Percentiles rank a stretch among this genome's conserved stretches.
Conservation (phyloP, 2,329 filamentous ascomycete genomes). For the Beauveria scarabaeidicola region DNA sequence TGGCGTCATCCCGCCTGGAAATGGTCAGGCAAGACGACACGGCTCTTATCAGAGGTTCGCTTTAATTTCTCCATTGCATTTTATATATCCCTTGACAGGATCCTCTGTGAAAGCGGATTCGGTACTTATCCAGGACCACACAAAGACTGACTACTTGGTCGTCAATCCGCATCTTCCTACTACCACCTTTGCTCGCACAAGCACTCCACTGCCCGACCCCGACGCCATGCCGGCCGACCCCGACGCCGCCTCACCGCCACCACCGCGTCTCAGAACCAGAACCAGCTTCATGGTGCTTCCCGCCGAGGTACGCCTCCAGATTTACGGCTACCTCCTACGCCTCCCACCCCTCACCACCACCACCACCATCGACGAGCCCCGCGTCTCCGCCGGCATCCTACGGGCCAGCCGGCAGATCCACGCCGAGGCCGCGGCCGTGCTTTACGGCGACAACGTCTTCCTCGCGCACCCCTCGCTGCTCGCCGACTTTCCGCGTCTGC, state of each 20-base stretch:
- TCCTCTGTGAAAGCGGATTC: no score
- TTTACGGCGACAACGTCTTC: slow-evolving; percentile 37
- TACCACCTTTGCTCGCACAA: neutral
- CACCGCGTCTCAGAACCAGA: neutral
- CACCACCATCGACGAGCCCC: slow-evolving; percentile 10
- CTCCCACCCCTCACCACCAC: slow-evolving; percentile 18
- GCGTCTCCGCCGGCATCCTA: slow-evolving; percentile 25
- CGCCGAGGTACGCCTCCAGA: slow-evolving; percentile 37
- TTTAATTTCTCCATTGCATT: no score
- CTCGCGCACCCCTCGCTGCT: slow-evolving; percentile 33
- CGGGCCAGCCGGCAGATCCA: slow-evolving; percentile 32
- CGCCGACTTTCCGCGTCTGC: slow-evolving; percentile 32
- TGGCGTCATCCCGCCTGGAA: neutral
- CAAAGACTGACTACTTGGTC: no score
- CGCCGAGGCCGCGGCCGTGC: slow-evolving; percentile 30
- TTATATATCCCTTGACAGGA: no score
- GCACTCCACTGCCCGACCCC: neutral
- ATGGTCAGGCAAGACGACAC: neutral
- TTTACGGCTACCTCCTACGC: slow-evolving; percentile 35
- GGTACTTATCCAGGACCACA: no score
- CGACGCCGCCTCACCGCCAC: neutral
- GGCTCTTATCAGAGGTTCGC: no score
- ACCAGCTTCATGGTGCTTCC: slow-evolving; percentile 31
- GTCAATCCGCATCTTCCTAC: neutral
- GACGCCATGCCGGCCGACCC: neutral